phyloP scores from a whole-genome alignment of 306 rosid species.

The Acacia melanoxylon region DNA sequence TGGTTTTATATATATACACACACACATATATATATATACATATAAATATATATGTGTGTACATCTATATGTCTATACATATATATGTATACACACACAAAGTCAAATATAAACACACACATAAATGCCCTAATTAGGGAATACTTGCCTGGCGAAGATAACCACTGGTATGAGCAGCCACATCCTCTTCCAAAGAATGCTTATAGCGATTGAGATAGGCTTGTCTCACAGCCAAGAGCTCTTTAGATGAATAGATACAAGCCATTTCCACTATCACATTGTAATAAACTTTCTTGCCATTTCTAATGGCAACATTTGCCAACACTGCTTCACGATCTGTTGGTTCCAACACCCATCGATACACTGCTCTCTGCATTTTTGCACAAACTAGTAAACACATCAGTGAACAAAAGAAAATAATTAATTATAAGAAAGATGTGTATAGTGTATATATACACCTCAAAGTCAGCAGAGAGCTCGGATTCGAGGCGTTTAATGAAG shows the following conservation, averaged over 20 bases:
- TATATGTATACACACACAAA: no score
- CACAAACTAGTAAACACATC: background rate
- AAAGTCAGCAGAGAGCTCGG: conserved; percentile 61
- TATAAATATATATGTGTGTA: no score
- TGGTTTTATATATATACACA: no score
- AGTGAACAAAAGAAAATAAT: background rate
- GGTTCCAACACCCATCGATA: conserved; percentile 67
- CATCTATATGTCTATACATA: no score
- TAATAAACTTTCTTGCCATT: conserved; percentile 31
- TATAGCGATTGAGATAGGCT: conserved; percentile 71
- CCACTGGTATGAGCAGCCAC: conserved; percentile 65
- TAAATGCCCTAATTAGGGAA: background rate
- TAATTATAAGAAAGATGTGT: no score
- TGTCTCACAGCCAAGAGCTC: conserved; percentile 63
- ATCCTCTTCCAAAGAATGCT: conserved; percentile 83
- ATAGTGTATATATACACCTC: background rate
- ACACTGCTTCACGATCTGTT: conserved; percentile 52
- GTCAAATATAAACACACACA: no score
- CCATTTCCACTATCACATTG: conserved; percentile 61
- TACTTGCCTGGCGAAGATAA: conserved; percentile 55
- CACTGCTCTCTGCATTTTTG: conserved; percentile 48
- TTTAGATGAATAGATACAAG: conserved; percentile 61
- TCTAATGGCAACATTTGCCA: conserved; percentile 56
- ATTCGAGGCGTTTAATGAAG: conserved; percentile 85
- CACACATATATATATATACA: no score